Evolutionary conservation across 257 asterid genomes (phyloP), one percentile per base, ranked within the genome.

Genomic region (Echites panduratus): DNA sequence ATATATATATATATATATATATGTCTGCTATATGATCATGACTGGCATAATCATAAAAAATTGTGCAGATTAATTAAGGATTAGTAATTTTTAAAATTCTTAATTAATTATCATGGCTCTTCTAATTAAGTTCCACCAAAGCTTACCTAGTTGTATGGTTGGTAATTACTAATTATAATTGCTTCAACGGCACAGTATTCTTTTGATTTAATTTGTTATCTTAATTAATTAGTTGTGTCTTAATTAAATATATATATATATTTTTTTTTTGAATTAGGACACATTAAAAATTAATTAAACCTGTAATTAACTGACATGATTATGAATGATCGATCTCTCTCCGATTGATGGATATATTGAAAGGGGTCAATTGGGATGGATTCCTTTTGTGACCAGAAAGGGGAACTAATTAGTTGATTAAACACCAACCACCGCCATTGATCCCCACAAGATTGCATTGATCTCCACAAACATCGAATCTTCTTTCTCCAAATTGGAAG

Each of bases 401-500:
- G 2, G 69, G 29, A 35, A 35, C 49, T 10, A 38, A 35, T 70
- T 4, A 20, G 52, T 38, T 70, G 73, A 50, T 70, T 12, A 70
- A 50, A 49, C 74, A 35, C 65, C 74, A 70, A 70, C 65, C 64
- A 70, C 65, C 64, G 11, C 74, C 52, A 69, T 29, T 50, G 73
- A 50, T n/a, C 73, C 73, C 73, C 73, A 69, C 73, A 29, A 69
- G 29, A 50, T 35, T 27, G 7, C 47, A 22, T 44, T 45, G 27
- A 5, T 12, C 56, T 3, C 38, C 9, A n/a, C 56, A 22, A 64
- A 64, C 69, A n/a, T 64, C 26, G 38, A 63, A 35, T 7, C 35
- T 66, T 54, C 56, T 5, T 43, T 20, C 71, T 44, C 40, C 58
- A 11, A 32, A 32, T 47, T 67, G 56, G 41, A 20, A 41, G n/a